Conservation (phyloP, 768 basidiomycete species). For the Tubosaeta sp. region DNA sequence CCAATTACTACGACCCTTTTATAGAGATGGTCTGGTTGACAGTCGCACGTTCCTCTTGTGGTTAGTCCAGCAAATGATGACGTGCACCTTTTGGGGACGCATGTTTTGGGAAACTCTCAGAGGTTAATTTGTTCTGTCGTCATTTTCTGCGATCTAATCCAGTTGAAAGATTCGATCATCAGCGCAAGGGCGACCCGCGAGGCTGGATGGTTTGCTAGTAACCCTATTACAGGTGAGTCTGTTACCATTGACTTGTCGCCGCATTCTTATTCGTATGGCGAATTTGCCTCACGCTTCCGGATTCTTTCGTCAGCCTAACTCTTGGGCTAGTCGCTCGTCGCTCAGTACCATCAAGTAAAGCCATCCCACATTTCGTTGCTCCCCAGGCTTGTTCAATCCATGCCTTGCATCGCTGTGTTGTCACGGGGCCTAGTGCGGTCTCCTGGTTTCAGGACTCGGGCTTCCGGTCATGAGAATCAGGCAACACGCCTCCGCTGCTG, state of each 20-base stretch:
- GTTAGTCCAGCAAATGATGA: conserved; percentile 73
- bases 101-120: conserved; percentile 59
- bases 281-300: conserved; percentile 62
- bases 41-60: conserved; percentile 71
- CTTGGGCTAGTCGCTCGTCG: conserved; percentile 51
- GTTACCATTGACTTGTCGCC: not conserved
- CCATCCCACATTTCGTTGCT: no score
- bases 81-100: conserved; percentile 75
- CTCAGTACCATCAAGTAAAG: no score
- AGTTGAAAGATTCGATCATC: conserved; percentile 50
- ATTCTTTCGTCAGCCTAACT: conserved; percentile 66
- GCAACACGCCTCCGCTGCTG: no score
- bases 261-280: conserved; percentile 39
- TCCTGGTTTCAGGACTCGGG: no score
- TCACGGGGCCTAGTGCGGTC: no score
- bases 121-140: conserved; percentile 39
- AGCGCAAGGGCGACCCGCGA: conserved; percentile 50
- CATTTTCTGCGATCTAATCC: not conserved
- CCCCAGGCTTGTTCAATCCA: no score
- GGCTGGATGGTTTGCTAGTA: conserved; percentile 50
- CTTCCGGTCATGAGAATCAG: no score
- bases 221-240: conserved; percentile 56
- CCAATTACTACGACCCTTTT: conserved; percentile 68
- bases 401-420: no score
- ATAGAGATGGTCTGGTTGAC: conserved; percentile 77